Evolutionary conservation across 345 rosid species (phyloP), one percentile per base, ranked within the genome.

Genomic region (Arabidopsis arenosa): DNA sequence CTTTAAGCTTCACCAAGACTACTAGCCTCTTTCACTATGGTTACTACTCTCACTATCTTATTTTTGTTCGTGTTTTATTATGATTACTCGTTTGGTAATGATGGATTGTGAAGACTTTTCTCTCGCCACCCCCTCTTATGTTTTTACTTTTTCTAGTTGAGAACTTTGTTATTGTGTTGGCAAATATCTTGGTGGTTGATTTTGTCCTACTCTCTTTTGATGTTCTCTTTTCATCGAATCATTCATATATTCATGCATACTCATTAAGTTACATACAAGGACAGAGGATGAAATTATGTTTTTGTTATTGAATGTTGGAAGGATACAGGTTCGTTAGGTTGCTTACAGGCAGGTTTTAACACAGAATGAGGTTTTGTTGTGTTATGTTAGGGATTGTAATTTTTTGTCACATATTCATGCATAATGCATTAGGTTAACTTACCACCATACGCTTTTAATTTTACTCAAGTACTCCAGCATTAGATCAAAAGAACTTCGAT

Each of bases 1-100:
- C 88, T 90, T 40, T 90, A 80, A 81, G 79, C 17, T 44, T 44
- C 17, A 6, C 51, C 3, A n/a, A 45, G 51, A n/a, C n/a, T n/a
- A n/a, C 28, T 26, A 26, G 2, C 51, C 8, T 45, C 7, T 45
- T 45, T 45, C 9, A 5, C 3, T n/a, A 47, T 47, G 51, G 51
- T 47, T n/a, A n/a, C 9, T 6, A 47, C 51, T 47, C 32, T 17
- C 15, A 41, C 51, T 41, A 7, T 17, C 23, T 44, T 63, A 44
- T 43, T 63, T 63, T 43, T 45, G 68, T 44, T n/a, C 28, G 15
- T 28, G 33, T 54, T 26, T 54, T 12, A 3, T 23, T 12, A 4
- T 12, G n/a, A n/a, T n/a, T 23, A 63, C 67, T 63, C 7, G 41
- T 62, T 41, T 41, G 37, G 15, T 23, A 26, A n/a, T 43, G 67